Base-by-base conservation (phyloP, 2,329 filamentous ascomycete species). In the Didymellaceae sp. region DNA sequence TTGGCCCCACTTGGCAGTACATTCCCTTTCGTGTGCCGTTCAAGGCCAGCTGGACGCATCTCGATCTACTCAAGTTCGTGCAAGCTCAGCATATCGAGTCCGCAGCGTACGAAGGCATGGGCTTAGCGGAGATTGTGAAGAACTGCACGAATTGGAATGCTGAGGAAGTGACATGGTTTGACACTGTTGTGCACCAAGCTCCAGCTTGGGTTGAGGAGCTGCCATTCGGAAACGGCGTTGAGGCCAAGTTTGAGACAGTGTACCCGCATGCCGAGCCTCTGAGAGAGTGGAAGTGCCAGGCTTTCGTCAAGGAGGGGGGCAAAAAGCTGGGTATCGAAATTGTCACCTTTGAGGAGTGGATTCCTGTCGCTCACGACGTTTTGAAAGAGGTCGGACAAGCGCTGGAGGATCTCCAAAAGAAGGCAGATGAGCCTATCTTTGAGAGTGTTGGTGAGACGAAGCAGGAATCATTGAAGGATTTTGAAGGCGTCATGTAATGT, bases 1-100 rank as follows among this genome's bases (percentile, higher is more conserved):
- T 83, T 35, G 86, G 86, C 0, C 86, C 86, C 0, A 86, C 84
- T 54, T 86, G 86, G 78, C 86, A 88, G 59, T 85, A 87, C 62
- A 78, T 86, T 1, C 86, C 86, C 0, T 79, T 88, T 26, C 79
- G 86, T 16, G 80, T 88, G 11, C 73, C 72, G 21, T 83, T 88
- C 61, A 72, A 75, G 2, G 61, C 75, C 0, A 64, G 69, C 2
- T 83, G 81, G 79, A 70, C 71, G 1, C 63, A 69, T 21, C 48
- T 61, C 10, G 65, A 72, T 22, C 59, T 76, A 0, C 58, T 77
- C 8, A 54, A 55, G 8, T 58, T 61, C 21, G 69, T 77, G 14
- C 75, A 75, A 32, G 45, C 58, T 1, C 74, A 76, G 43, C 61
- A 70, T 35, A 61, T 72, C 2, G 59, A 63, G 10, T 68, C 61